Evolutionary conservation across 140 eudicot genomes (phyloP), one percentile per base, ranked within the genome.

Genomic region (Bidens hawaiensis): DNA sequence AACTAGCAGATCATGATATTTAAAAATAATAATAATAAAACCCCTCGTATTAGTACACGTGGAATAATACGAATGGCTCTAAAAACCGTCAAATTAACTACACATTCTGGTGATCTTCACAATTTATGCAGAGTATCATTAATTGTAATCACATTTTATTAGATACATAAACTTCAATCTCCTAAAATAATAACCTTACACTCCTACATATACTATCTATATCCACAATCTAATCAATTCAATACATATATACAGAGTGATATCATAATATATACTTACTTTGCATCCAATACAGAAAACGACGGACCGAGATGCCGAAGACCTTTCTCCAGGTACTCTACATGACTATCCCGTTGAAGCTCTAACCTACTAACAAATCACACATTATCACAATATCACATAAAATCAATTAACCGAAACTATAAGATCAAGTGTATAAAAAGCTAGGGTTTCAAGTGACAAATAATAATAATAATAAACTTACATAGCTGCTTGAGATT

Each of bases 241-340:
- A 49, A 34, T 0, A 36, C 11, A 34, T 1, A 28, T 1, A 38
- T 25, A 62, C 42, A 40, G 5, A 59, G 30, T 31, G 27, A 53
- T n/a, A n/a, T n/a, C n/a, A n/a, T n/a, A 10, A 64, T 41, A 16
- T 30, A 21, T 2, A 42, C 1, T 21, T 81, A 87, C 94, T 84
- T 84, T 58, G 94, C 85, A 76, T 87, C 96, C 53, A 87, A 53
- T 22, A 75, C 81, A 19, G 71, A 49, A 45, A 83, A 87, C 22
- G 83, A 67, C 30, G 84, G 77, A 22, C 73, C 77, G 68, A 83
- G 96, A 15, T 66, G 82, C 42, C 76, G 69, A 30, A 87, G 78
- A 11, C 89, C 85, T 34, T 71, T 81, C 56, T 76, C 73, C 28
- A 87, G 94, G 61, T 81, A 87, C 61, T 84, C 78, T 16, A 76